These are phyloP conservation scores for Tympanopsis confertula DNA, from an alignment of 2,329 filamentous ascomycete species.

Conservation along the genomic window DNA sequence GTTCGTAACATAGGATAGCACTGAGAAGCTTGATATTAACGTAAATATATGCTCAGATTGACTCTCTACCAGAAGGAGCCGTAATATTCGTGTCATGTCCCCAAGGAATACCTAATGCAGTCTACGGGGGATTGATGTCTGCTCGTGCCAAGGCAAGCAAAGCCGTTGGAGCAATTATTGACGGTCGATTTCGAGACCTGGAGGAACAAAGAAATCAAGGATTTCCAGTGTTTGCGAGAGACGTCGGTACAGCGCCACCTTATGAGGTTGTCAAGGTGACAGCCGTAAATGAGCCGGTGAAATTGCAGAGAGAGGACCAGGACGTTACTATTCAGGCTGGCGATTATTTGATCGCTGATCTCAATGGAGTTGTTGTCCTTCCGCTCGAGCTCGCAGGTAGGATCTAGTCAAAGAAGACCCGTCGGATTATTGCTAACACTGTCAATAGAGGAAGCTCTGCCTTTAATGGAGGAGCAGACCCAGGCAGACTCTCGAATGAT, in stretches of 20 bases:
- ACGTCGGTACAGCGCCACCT: conserved; percentile 29
- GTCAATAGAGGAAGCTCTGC: conserved; percentile 23
- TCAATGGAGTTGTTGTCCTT: conserved; percentile 32
- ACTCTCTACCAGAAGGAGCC: conserved; percentile 29
- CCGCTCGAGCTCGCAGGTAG: conserved; percentile 23
- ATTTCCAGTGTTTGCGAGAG: conserved; percentile 32
- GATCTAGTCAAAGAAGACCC: no score
- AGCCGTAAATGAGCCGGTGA: conserved; percentile 26
- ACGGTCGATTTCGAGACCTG: conserved; percentile 38
- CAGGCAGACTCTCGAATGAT: conserved; percentile 29
- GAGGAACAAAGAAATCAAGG: conserved; percentile 36
- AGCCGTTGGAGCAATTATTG: conserved; percentile 35
- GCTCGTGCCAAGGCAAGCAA: conserved; percentile 28
- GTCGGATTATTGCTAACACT: no score
- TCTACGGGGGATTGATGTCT: conserved; percentile 42
- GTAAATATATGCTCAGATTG: conserved; percentile 24
- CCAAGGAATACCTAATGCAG: conserved; percentile 30
- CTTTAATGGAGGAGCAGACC: conserved; percentile 26
- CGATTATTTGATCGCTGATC: conserved; percentile 30
- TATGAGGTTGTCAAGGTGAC: conserved; percentile 27
- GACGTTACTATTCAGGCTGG: conserved; percentile 25
- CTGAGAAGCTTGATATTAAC: not conserved
- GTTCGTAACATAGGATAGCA: conserved; percentile 5
- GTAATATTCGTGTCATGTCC: conserved; percentile 39
- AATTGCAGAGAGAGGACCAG: conserved; percentile 21